Evolutionary conservation across 345 rosid genomes (phyloP).

Genomic region (Jatropha curcas): DNA sequence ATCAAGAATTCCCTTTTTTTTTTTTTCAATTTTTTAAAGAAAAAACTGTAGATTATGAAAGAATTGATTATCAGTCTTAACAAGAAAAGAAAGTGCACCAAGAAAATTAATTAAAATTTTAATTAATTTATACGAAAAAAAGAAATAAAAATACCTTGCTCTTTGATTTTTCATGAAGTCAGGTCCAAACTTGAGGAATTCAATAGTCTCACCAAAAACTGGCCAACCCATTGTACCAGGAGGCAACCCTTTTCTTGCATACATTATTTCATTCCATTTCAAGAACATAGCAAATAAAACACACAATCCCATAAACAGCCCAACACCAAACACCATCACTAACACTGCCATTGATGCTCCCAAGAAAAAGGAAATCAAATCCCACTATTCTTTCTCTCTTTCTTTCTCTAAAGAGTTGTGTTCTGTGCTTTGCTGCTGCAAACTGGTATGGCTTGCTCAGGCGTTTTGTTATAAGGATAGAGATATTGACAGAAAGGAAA

Average conservation of each 20-base stretch:
- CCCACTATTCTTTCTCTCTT: too few relatives aligned
- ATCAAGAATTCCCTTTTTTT: too few relatives aligned
- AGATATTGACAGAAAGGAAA: neutral
- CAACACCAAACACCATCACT: neutral
- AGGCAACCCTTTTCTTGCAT: constrained; percentile 26
- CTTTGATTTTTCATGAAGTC: constrained; percentile 20
- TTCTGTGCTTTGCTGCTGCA: too few relatives aligned
- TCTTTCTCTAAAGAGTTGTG: too few relatives aligned
- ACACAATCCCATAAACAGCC: constrained; percentile 9
- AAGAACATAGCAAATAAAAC: constrained; percentile 3
- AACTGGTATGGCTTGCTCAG: neutral
- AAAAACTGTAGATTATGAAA: neutral
- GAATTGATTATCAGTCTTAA: neutral
- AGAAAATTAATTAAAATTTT: too few relatives aligned
- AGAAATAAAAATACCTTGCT: constrained; percentile 18
- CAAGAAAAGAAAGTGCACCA: too few relatives aligned
- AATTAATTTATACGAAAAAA: too few relatives aligned
- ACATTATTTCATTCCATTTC: constrained; percentile 25
- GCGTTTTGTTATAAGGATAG: neutral
- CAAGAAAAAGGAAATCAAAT: too few relatives aligned
- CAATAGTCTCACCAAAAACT: constrained; percentile 22
- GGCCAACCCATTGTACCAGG: constrained; percentile 32
- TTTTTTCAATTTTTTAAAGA: too few relatives aligned
- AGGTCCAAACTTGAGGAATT: constrained; percentile 20
- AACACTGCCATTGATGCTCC: constrained; percentile 17